Evolutionary conservation across 176 grass and related monocot genomes (phyloP), one percentile per base, ranked within the genome.

Genomic region (Oryza glumipatula): DNA sequence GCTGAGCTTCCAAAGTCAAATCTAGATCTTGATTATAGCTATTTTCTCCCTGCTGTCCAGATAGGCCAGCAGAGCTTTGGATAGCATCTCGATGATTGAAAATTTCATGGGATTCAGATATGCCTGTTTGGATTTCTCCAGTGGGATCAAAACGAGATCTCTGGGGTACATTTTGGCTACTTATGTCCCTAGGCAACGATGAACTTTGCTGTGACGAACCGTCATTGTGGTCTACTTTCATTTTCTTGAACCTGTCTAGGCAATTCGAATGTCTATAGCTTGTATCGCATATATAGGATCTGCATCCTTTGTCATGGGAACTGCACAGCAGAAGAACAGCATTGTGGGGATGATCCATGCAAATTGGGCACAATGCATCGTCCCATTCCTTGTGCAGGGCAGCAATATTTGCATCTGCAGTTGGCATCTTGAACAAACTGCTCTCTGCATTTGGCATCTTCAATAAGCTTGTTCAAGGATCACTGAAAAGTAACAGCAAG

Each of bases 261-360:
- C 92, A 97, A 82, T 97, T 94, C 22, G 94, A 97, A 83, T 92
- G 91, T 70, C 89, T 87, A 67, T 93, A 94, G 65, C 94, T 97
- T 68, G 92, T 94, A 83, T 97, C 87, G 41, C 92, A 97, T 46
- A 97, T 88, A 87, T 92, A 97, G 43, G 88, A 86, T 71, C 75
- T 82, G 76, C 94, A 97, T 69, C 91, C 88, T 80, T 90, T 93
- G 69, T 94, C 92, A 83, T 91, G 60, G 63, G 78, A 94, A 17
- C 75, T 88, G 81, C 94, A 97, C 65, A 89, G 21, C 24, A 97
- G 64, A 63, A 85, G 89, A 19, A 97, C 94, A 46, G 94, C 92
- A 65, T 94, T 97, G 58, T 97, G 92, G 24, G 94, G 94, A 80
- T 97, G 89, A 54, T 97, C 94, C 94, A 97, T 94, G 83, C 94